A percentile compares a stretch with the other conserved stretches of the same genome.
phyloP scores from a whole-genome alignment of 1,284 basidiomycete genomes.

The Pisolithus thermaeus region DNA sequence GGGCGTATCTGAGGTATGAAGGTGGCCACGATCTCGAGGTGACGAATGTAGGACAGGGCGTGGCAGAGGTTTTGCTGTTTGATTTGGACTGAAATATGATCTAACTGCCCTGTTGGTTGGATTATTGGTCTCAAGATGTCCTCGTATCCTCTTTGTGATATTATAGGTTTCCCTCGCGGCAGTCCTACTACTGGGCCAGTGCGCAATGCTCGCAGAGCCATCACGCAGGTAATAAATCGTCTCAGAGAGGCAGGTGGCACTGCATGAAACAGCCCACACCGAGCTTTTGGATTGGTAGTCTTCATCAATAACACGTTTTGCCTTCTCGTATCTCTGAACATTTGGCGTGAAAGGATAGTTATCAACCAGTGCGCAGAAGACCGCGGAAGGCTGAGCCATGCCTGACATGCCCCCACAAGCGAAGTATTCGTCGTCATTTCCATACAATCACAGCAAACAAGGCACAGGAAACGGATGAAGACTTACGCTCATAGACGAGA shows the following conservation, averaged over 20 bases:
- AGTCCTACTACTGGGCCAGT: conserved; percentile 16
- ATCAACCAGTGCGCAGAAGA: neutral
- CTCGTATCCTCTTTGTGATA: too few relatives aligned
- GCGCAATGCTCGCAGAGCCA: conserved; percentile 32
- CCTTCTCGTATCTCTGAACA: conserved; percentile 36
- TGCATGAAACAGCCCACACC: conserved; percentile 28
- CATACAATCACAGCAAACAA: conserved; percentile 1
- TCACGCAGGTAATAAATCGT: conserved; percentile 44
- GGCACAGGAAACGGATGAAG: neutral
- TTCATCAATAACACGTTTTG: too few relatives aligned
- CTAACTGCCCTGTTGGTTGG: too few relatives aligned
- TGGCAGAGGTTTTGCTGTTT: conserved; percentile 69
- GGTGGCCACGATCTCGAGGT: conserved; percentile 41
- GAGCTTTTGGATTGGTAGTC: conserved; percentile 42
- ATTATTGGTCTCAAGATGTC: too few relatives aligned
- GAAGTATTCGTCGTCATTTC: conserved; percentile 35
- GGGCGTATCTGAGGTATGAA: conserved; percentile 54
- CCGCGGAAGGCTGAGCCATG: too few relatives aligned
- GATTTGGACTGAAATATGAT: conserved; percentile 48
- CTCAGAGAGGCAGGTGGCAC: conserved; percentile 32
- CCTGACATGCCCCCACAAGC: conserved; percentile 29
- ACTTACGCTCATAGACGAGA: conserved; percentile 36
- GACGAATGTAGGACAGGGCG: conserved; percentile 54
- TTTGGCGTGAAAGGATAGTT: conserved; percentile 11
- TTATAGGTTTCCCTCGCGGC: too few relatives aligned